Evolutionary conservation across 257 asterid species (phyloP).

Genomic region (Fraxinus cuspidata): DNA sequence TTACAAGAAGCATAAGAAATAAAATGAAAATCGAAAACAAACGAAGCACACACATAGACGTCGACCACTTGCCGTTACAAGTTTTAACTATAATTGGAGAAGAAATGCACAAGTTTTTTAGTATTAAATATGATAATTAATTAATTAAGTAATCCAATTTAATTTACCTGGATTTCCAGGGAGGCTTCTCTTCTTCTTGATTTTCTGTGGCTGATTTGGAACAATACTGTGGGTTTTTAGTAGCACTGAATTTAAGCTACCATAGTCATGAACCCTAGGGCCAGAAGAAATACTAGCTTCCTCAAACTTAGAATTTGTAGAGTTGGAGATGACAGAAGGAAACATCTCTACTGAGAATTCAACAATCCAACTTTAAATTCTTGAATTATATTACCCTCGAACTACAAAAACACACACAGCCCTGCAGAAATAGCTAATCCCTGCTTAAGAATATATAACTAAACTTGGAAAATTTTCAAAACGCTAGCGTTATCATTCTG

Average conservation of each 20-base stretch:
- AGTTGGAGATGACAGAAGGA: conserved; percentile 44
- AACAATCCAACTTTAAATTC: conserved; percentile 14
- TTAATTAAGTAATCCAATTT: not conserved
- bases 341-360: conserved; percentile 41
- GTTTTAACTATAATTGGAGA: not conserved
- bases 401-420: conserved; percentile 1
- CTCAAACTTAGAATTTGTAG: conserved; percentile 41
- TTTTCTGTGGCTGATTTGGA: conserved; percentile 40
- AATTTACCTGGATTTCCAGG: conserved; percentile 82
- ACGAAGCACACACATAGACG: too few relatives aligned
- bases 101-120: too few relatives aligned
- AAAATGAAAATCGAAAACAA: not conserved
- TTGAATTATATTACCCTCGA: conserved; percentile 31
- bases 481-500: not conserved
- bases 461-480: too few relatives aligned
- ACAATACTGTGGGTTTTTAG: conserved; percentile 19
- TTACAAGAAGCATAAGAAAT: not conserved
- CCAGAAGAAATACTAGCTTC: conserved; percentile 52
- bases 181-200: conserved; percentile 80
- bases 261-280: conserved; percentile 47
- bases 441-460: not conserved
- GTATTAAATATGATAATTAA: too few relatives aligned
- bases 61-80: too few relatives aligned
- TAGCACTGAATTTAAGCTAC: conserved; percentile 43
- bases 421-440: not conserved